Base-by-base conservation (phyloP, 805 yeast genomes). In the Sugiyamaella valdiviana region DNA sequence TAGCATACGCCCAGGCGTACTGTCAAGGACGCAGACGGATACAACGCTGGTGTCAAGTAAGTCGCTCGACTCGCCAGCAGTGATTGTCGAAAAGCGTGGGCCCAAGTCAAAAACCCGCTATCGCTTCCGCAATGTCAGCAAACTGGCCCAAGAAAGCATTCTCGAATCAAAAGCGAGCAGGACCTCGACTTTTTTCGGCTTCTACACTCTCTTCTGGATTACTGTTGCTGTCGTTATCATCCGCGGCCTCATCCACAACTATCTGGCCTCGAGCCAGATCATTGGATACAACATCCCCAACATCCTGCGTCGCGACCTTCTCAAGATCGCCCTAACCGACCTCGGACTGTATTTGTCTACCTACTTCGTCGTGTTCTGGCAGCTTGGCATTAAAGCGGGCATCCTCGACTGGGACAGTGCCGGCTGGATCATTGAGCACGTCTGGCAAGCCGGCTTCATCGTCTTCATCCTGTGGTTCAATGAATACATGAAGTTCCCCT, bases 251-350 rank as follows among this genome's bases (percentile, higher is more conserved):
- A 68, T 81, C 15, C 75, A 79, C 50, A 78, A 82, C 55, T 76
- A 76, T 57, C 52, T 75, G 10, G 62, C 63, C 23, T 62, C 74
- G 21, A 78, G 81, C 7, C 55, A 67, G 6, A 36, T 78, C 7
- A 62, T 73, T 43, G 70, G 77, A 22, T 76, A 80, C 23, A 78
- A 79, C 32, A 75, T 93, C 16, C 62, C 83, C 36, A 59, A 64
- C 17, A 73, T 82, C 16, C 72, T 95, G 69, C 60, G 72, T 16
- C 72, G 75, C 16, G 90, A 87, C 55, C 49, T 91, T 10, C 53
- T 78, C 44, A 75, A 76, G 53, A 82, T 93, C 20, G 97, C 81
- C 0, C 51, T 83, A 7, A 79, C 86, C 1, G 99, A 93, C 64
- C 64, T 83, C 17, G 59, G 65, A 43, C 83, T 93, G 90, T 93